phyloP scores from a whole-genome alignment of 495 filamentous ascomycete species.

The Tuber indicum region DNA sequence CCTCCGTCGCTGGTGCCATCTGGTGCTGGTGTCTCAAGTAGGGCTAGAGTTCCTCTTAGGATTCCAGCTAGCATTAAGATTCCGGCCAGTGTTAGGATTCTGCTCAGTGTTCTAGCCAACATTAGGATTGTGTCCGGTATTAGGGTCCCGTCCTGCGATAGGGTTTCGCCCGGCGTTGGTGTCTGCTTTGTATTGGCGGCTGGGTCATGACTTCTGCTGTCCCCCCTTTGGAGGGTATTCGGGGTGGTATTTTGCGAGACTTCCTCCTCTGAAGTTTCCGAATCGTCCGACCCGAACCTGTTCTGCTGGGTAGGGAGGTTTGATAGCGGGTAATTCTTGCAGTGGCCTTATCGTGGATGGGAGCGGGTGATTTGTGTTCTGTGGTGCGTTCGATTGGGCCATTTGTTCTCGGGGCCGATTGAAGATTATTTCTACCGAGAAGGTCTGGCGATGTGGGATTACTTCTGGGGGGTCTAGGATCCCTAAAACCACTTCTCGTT shows the following conservation, averaged over 20 bases:
- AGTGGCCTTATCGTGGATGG: too few species aligned
- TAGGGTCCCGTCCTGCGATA: rapidly evolving
- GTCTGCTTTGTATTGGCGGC: neutral
- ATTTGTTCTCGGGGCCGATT: too few species aligned
- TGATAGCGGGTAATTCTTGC: neutral
- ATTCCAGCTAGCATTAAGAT: neutral
- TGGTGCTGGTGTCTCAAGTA: neutral
- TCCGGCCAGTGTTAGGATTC: too few species aligned
- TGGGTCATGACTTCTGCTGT: neutral
- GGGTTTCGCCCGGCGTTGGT: rapidly evolving
- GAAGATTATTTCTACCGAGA: too few species aligned
- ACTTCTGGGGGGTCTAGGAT: too few species aligned
- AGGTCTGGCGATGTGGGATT: too few species aligned
- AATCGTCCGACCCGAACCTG: neutral
- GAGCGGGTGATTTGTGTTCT: too few species aligned
- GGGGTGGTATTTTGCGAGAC: neutral
- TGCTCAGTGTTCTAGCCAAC: neutral
- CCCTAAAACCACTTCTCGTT: too few species aligned
- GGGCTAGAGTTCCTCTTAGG: neutral
- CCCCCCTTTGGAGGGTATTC: neutral
- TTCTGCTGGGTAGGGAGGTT: neutral
- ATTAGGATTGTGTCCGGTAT: neutral
- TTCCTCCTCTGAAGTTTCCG: neutral
- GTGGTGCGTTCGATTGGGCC: too few species aligned
- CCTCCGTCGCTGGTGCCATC: too few species aligned